Evolutionary conservation across 768 basidiomycete genomes (phyloP).

Genomic region (Zangia roseola): DNA sequence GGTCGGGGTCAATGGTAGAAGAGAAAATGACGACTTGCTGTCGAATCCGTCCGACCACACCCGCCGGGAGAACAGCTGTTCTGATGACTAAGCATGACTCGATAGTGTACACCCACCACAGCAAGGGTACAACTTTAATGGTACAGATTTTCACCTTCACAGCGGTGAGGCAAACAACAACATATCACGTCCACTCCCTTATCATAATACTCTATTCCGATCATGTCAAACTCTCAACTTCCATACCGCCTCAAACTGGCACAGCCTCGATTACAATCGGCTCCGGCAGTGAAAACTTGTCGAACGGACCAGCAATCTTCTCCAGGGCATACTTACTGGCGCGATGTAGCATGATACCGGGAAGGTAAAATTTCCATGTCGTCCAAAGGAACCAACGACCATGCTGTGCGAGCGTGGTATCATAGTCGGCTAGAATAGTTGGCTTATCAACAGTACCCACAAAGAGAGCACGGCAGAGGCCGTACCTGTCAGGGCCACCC

Average conservation of each 20-base stretch:
- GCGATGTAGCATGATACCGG: slow-evolving; percentile 37
- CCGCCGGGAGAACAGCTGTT: neutral
- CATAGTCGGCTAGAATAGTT: slow-evolving; percentile 54
- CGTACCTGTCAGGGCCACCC: slow-evolving; percentile 56
- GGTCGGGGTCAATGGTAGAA: neutral
- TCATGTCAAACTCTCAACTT: neutral
- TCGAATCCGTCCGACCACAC: neutral
- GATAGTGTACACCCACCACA: neutral
- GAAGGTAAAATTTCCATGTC: slow-evolving; percentile 56
- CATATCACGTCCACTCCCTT: no score
- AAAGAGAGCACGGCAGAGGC: neutral
- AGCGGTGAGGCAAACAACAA: neutral
- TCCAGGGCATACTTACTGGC: slow-evolving; percentile 40
- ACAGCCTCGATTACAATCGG: slow-evolving; percentile 18
- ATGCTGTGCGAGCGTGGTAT: slow-evolving; percentile 59
- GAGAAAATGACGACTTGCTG: neutral
- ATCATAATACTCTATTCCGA: no score
- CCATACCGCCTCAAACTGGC: slow-evolving; percentile 9
- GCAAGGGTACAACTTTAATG: neutral
- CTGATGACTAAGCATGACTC: slow-evolving; percentile 27
- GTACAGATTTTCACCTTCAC: neutral
- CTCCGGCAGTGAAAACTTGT: slow-evolving; percentile 32
- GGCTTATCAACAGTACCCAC: neutral
- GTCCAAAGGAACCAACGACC: slow-evolving; percentile 77
- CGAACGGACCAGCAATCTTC: slow-evolving; percentile 54